Conservation (phyloP, 1,284 basidiomycete species). For the Agroathelia rolfsii region DNA sequence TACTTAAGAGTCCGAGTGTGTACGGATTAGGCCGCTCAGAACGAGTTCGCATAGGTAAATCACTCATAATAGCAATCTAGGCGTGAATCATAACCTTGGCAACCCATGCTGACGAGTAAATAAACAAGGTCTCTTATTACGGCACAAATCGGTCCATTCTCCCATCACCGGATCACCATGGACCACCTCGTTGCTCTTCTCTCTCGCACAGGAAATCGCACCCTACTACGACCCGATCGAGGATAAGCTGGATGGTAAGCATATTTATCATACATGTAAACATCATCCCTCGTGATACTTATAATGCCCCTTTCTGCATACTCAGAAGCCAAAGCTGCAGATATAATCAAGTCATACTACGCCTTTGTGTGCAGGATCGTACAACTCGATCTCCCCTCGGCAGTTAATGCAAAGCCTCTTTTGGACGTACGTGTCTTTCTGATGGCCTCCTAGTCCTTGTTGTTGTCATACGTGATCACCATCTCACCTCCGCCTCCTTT, state of each 20-base stretch:
- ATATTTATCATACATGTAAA: slow-evolving; percentile 2
- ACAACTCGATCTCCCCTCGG: slow-evolving; percentile 48
- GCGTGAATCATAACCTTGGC: neutral
- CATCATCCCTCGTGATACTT: slow-evolving; percentile 8
- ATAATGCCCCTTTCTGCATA: slow-evolving; percentile 20
- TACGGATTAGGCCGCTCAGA: slow-evolving; percentile 31
- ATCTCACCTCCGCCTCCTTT: slow-evolving; percentile 2
- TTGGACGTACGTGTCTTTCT: slow-evolving; percentile 55
- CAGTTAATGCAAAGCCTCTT: slow-evolving; percentile 61
- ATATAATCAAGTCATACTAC: slow-evolving; percentile 55
- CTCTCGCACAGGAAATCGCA: slow-evolving; percentile 64
- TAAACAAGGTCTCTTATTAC: slow-evolving; percentile 49
- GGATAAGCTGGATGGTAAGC: slow-evolving; percentile 40
- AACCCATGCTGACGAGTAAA: neutral
- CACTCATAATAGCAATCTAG: neutral
- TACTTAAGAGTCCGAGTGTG: slow-evolving; percentile 34
- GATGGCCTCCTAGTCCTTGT: slow-evolving; percentile 2
- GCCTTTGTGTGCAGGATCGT: slow-evolving; percentile 49
- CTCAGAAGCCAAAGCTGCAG: slow-evolving; percentile 31
- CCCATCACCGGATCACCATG: slow-evolving; percentile 54
- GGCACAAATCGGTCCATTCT: slow-evolving; percentile 61
- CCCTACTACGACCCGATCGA: slow-evolving; percentile 36
- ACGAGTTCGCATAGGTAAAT: slow-evolving; percentile 51
- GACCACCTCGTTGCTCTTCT: slow-evolving; percentile 66
- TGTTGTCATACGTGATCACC: slow-evolving; percentile 5